phyloP scores from a whole-genome alignment of 2,329 filamentous ascomycete genomes.

The Gremmenia infestans region DNA sequence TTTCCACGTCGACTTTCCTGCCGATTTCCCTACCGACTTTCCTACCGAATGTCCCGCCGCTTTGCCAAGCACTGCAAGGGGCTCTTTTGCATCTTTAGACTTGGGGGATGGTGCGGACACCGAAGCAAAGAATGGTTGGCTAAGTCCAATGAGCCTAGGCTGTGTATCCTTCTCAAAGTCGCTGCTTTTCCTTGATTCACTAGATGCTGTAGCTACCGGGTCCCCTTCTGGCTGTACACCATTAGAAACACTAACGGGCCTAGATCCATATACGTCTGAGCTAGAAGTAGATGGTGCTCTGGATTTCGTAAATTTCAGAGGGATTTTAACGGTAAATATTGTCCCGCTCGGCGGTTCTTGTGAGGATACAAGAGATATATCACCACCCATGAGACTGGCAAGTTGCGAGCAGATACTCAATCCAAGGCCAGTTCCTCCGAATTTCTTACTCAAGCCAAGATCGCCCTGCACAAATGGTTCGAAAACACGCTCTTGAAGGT shows the following conservation, averaged over 20 bases:
- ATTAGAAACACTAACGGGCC: slow-evolving; percentile 28
- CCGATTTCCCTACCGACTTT: too few relatives aligned
- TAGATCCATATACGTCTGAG: slow-evolving; percentile 27
- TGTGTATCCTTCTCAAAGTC: slow-evolving; percentile 57
- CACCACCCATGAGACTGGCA: slow-evolving; percentile 76
- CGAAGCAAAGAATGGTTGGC: slow-evolving; percentile 69
- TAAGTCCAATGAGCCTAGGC: slow-evolving; percentile 75
- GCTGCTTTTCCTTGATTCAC: slow-evolving; percentile 22
- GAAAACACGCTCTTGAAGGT: slow-evolving; percentile 78
- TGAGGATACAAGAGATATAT: slow-evolving; percentile 65
- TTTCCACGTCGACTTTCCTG: too few relatives aligned
- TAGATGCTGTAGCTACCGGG: slow-evolving; percentile 2
- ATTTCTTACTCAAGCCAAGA: slow-evolving; percentile 81
- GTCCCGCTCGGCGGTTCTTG: slow-evolving; percentile 62
- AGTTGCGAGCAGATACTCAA: slow-evolving; percentile 87
- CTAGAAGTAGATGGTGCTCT: slow-evolving; percentile 38
- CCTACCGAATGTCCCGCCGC: slow-evolving; percentile 44
- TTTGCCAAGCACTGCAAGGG: slow-evolving; percentile 59
- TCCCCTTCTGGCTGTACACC: slow-evolving; percentile 5
- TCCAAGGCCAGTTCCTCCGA: slow-evolving; percentile 81
- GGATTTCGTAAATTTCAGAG: slow-evolving; percentile 70
- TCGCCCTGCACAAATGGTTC: slow-evolving; percentile 96
- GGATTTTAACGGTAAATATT: slow-evolving; percentile 77
- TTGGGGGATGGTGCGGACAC: slow-evolving; percentile 16
- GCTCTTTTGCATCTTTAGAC: slow-evolving; percentile 42